Percentiles rank a stretch among this genome's conserved stretches.
Evolutionary conservation across 352 stramenopile species (phyloP).

Genomic region (Pythium rhizo-oryzae): DNA sequence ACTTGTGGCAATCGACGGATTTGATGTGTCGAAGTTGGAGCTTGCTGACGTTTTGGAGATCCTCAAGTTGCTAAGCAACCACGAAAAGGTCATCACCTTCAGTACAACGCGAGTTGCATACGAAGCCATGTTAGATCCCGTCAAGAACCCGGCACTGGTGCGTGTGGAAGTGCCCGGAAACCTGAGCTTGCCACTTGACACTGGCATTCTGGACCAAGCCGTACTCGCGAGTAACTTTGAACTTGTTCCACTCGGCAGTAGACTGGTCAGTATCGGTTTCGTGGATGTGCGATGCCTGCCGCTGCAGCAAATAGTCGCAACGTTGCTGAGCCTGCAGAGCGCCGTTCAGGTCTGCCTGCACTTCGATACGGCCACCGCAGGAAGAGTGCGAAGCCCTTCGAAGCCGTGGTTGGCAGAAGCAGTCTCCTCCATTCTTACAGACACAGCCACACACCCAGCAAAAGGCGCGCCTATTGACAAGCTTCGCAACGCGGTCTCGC

Average conservation of each 20-base stretch:
- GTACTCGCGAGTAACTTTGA: slow-evolving; percentile 27
- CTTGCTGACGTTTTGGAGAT: slow-evolving; percentile 41
- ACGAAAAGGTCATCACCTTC: slow-evolving; percentile 68
- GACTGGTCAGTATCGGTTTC: slow-evolving; percentile 51
- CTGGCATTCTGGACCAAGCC: slow-evolving; percentile 19
- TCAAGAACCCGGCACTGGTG: not conserved
- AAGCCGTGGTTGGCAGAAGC: slow-evolving; percentile 4
- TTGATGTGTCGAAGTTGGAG: slow-evolving; percentile 42
- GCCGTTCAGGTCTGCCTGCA: slow-evolving; percentile 32
- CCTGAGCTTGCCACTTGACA: slow-evolving; percentile 12
- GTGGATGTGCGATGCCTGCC: slow-evolving; percentile 45
- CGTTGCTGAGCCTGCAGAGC: slow-evolving; percentile 37
- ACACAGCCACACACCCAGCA: not conserved
- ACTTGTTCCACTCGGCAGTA: slow-evolving; percentile 40
- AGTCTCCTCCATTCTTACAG: not conserved
- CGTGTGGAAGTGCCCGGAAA: slow-evolving; percentile 7
- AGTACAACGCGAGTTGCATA: slow-evolving; percentile 44
- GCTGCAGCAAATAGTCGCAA: slow-evolving; percentile 36
- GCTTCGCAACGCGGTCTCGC: slow-evolving; percentile 7
- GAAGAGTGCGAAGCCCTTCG: slow-evolving; percentile 1
- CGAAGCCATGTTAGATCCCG: slow-evolving; percentile 33
- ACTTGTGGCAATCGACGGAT: slow-evolving; percentile 54
- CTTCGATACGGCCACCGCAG: slow-evolving; percentile 39
- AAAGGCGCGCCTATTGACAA: not conserved
- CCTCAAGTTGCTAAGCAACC: slow-evolving; percentile 35